phyloP scores from a whole-genome alignment of 2,329 filamentous ascomycete genomes.

The Cladophialophora exuberans region DNA sequence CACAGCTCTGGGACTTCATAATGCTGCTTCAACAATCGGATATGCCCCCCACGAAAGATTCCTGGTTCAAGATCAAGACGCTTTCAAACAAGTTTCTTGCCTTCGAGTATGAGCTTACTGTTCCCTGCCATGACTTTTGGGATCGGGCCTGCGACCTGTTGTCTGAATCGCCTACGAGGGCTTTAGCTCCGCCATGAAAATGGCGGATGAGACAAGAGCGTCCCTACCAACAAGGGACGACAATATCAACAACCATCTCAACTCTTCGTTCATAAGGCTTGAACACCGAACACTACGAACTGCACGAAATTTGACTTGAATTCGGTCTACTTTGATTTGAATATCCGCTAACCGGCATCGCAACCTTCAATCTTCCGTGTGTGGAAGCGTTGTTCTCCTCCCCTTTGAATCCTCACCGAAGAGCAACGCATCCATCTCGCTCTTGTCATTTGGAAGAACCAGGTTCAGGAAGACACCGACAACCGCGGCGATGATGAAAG shows the following conservation, averaged over 20 bases:
- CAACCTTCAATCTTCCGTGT: background rate
- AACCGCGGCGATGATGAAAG: constrained; percentile 38
- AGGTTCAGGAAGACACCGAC: constrained; percentile 37
- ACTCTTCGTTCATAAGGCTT: too few species aligned
- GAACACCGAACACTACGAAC: too few species aligned
- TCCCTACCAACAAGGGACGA: too few species aligned
- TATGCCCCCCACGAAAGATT: background rate
- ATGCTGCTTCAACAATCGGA: background rate
- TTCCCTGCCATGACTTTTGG: constrained; percentile 7
- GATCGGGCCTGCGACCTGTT: constrained; percentile 4
- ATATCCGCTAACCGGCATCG: too few species aligned
- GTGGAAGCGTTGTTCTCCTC: constrained; percentile 8
- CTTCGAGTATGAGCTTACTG: constrained; percentile 7
- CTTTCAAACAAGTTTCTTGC: constrained; percentile 4
- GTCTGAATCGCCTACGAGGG: too few species aligned
- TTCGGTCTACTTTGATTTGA: too few species aligned
- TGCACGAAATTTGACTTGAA: too few species aligned
- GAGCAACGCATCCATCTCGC: constrained; percentile 23
- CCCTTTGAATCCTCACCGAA: constrained; percentile 16
- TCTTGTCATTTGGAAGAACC: constrained; percentile 26
- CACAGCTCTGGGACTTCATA: background rate
- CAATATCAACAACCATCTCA: too few species aligned
- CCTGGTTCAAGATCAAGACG: constrained; percentile 2
- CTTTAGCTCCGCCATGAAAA: too few species aligned
- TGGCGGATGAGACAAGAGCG: too few species aligned